These are phyloP conservation scores for Psidium guajava DNA, from an alignment of 345 rosid genomes.

Conservation along the genomic window DNA sequence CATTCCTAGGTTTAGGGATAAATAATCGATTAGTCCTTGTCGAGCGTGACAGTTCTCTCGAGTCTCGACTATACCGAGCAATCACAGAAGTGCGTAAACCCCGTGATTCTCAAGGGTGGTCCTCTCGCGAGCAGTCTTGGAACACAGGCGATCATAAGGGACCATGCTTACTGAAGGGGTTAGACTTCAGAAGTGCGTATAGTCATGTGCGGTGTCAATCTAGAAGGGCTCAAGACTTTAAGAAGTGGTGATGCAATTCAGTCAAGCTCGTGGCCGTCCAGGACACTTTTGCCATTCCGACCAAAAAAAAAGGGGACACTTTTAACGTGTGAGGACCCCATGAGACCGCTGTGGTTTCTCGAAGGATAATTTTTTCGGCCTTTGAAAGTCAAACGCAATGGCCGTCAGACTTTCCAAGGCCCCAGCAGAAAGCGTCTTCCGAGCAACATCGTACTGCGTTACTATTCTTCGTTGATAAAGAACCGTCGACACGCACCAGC, in stretches of 20 bases:
- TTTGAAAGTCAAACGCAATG: not conserved
- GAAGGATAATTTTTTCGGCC: not conserved
- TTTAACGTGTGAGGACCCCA: not conserved
- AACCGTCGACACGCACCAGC: not conserved
- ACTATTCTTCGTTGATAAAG: not conserved
- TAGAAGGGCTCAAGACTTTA: not conserved
- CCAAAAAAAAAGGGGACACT: too few species aligned
- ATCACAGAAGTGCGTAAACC: not conserved
- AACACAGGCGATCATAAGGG: not conserved
- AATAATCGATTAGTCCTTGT: not conserved
- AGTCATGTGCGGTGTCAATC: not conserved
- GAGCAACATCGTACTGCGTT: not conserved
- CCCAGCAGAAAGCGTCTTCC: not conserved
- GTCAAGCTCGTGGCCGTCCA: not conserved
- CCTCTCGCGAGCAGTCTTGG: not conserved
- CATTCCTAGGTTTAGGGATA: too few species aligned
- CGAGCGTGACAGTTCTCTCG: not conserved
- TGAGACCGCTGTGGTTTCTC: not conserved
- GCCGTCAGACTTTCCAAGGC: not conserved
- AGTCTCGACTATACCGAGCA: not conserved
- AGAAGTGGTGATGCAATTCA: not conserved
- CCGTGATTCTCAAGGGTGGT: not conserved
- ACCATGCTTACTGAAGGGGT: not conserved
- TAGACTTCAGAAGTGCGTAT: not conserved
- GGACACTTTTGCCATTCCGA: too few species aligned